phyloP scores from a whole-genome alignment of 2,329 filamentous ascomycete genomes.

The Cytospora schulzeri region DNA sequence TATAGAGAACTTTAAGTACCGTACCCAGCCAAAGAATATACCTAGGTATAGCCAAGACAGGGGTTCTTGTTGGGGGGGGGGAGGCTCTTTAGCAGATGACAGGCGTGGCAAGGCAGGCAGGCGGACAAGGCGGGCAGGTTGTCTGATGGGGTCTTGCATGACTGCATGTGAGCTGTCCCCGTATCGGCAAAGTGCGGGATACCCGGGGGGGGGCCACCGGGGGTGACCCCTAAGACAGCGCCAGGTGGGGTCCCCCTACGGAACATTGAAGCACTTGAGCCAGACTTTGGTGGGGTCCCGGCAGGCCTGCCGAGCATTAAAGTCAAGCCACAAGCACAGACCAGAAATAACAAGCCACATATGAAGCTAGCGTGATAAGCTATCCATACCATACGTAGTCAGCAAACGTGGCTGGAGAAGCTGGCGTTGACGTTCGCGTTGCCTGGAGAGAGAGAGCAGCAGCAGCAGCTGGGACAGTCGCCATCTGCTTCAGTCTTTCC shows the following conservation, averaged over 20 bases:
- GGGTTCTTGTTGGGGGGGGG: neutral
- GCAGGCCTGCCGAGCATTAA: conserved; percentile 1
- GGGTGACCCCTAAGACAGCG: neutral
- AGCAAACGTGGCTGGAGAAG: conserved; percentile 21
- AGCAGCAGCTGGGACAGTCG: conserved; percentile 11
- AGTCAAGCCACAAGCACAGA: conserved; percentile 5
- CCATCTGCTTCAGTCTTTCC: conserved; percentile 10
- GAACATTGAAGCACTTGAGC: no score
- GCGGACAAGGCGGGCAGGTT: neutral
- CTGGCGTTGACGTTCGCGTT: conserved; percentile 28
- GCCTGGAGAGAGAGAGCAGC: conserved; percentile 23
- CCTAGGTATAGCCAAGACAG: neutral
- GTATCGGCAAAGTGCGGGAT: conserved; percentile 3
- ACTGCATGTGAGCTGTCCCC: neutral
- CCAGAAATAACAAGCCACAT: conserved; percentile 4
- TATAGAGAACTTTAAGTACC: no score
- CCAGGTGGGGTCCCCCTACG: neutral
- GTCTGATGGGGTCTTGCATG: conserved; percentile 1
- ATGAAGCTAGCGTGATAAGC: neutral
- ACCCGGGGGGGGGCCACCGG: neutral
- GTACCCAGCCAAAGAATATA: neutral
- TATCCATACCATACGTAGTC: conserved; percentile 2
- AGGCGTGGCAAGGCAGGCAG: neutral
- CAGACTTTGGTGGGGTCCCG: neutral
- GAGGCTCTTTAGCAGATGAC: neutral